Evolutionary conservation across 164 flowering plant species (phyloP), one percentile per base, ranked within the genome.

Genomic region (Sextonia rubra): DNA sequence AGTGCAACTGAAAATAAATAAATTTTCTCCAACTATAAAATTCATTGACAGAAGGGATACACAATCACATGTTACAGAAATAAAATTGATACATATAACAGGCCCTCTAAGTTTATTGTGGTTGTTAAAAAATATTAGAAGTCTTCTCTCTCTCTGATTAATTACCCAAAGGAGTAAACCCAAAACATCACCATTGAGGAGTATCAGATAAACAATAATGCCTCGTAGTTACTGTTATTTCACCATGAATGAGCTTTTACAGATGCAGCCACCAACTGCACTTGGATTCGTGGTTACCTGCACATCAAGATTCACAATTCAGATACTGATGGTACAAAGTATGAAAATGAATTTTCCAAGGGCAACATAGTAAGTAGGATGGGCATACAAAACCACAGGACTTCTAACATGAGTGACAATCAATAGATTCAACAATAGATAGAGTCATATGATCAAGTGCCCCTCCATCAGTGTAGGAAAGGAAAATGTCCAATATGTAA

Each of bases 201-300:
- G 56, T 47, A 60, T 70, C 4, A 8, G n/a, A 25, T 20, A 4
- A 20, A 17, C n/a, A 69, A 22, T 58, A 7, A 58, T 30, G 23
- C 64, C 7, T 58, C 17, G 3, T 4, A 62, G 1, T 24, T 78
- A 75, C 77, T 81, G 81, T 9, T 37, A 37, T 77, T 88, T 86
- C 75, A 88, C 95, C 93, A 87, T 89, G 80, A 93, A 93, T 47
- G 97, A 93, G 81, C 91, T 93, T 82, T 93, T 90, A 80, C 97
- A 93, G 80, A 95, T 90, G 79, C 97, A 93, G 7, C 97, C 95
- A 47, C 92, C 91, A 25, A 87, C 91, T 63, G 97, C 94, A 75
- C 89, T 88, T 66, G 97, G 97, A 77, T 91, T 90, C 66, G 79
- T 44, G 7, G 82, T 77, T 60, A 91, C 96, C 91, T 89, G 85